These are phyloP conservation scores for Trametes cubensis DNA, from an alignment of 768 basidiomycete species.

Conservation along the genomic window DNA sequence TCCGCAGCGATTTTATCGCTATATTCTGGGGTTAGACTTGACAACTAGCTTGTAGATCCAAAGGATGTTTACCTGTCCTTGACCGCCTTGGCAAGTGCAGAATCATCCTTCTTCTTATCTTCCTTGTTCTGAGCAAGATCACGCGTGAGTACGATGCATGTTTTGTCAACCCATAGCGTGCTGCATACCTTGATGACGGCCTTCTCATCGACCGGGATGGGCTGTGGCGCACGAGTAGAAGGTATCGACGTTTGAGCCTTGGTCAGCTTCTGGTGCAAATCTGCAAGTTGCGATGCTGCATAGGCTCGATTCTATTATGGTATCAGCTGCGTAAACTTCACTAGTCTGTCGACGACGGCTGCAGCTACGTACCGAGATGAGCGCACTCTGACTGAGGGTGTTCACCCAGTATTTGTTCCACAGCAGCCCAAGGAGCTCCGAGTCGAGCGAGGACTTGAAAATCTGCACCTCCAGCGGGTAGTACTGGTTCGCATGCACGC, in stretches of 20 bases:
- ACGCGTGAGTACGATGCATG: neutral
- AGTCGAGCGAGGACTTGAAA: conserved; percentile 91
- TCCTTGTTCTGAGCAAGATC: conserved; percentile 47
- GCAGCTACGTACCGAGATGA: conserved; percentile 73
- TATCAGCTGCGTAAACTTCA: neutral
- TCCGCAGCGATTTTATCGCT: conserved; percentile 90
- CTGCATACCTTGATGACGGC: conserved; percentile 46
- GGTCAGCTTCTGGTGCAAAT: conserved; percentile 86
- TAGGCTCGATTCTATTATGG: conserved; percentile 85
- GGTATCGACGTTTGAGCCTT: conserved; percentile 65
- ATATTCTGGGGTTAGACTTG: neutral
- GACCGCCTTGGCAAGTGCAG: conserved; percentile 84
- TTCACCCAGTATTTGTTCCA: conserved; percentile 99
- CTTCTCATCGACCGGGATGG: conserved; percentile 52
- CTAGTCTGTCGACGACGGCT: neutral
- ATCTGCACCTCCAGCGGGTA: conserved; percentile 94
- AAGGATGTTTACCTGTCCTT: conserved; percentile 71
- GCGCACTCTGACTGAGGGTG: conserved; percentile 89
- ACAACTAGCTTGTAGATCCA: neutral
- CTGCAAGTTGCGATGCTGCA: conserved; percentile 86
- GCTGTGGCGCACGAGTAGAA: conserved; percentile 59
- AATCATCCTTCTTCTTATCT: conserved; percentile 83
- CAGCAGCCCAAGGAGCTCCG: conserved; percentile 81
- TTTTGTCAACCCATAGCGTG: neutral
- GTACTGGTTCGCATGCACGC: conserved; percentile 96